phyloP scores from a whole-genome alignment of 176 grass and related monocot genomes.

The Cymbopogon citratus region DNA sequence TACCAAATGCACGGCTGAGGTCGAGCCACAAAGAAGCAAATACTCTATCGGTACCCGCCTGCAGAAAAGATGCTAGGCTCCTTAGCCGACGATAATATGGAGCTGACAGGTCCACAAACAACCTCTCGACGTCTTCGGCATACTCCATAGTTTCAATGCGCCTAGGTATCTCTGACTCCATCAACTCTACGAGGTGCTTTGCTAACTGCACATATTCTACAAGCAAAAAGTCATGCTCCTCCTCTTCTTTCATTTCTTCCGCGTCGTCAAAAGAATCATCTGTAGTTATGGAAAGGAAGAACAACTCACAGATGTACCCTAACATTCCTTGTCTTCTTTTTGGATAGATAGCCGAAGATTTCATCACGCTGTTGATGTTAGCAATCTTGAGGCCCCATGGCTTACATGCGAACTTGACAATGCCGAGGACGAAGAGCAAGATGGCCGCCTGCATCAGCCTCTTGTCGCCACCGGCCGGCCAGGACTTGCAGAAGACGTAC shows the following conservation, averaged over 20 bases:
- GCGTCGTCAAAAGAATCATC: neutral
- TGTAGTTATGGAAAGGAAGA: too few relatives aligned
- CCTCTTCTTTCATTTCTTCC: neutral
- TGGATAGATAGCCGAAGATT: neutral
- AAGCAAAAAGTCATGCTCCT: neutral
- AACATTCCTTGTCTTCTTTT: neutral
- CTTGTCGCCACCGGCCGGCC: neutral
- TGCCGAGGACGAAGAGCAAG: neutral
- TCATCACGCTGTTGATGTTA: neutral
- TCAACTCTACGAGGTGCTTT: neutral
- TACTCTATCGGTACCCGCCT: too few relatives aligned
- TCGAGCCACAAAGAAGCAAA: too few relatives aligned
- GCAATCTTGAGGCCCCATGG: neutral
- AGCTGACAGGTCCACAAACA: neutral
- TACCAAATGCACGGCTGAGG: accelerated
- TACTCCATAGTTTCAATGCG: too few relatives aligned
- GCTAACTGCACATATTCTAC: neutral
- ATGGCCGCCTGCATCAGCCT: neutral
- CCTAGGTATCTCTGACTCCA: neutral
- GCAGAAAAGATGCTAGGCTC: too few relatives aligned
- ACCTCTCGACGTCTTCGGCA: neutral
- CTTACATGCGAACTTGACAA: neutral
- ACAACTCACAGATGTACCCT: accelerated
- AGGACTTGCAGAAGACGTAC: neutral
- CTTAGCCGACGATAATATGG: neutral